Conservation (phyloP, 352 stramenopile genomes). For the Globisporangium solare region DNA sequence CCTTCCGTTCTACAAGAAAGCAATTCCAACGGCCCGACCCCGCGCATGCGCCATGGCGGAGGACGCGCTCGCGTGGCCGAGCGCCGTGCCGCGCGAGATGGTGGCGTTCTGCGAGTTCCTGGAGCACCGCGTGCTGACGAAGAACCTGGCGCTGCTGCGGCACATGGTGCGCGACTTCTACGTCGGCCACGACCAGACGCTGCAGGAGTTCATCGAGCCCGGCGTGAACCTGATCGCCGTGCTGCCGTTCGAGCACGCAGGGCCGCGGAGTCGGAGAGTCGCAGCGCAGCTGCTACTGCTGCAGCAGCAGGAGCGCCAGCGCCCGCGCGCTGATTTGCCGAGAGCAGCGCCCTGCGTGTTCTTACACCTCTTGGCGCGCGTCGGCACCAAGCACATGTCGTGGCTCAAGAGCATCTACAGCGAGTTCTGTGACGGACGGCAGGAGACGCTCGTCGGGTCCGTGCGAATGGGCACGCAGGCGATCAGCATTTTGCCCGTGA, state of each 20-base stretch:
- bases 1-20: too few relatives aligned
- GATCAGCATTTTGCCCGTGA: conserved; percentile 28
- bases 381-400: conserved; percentile 36
- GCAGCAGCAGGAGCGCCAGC: conserved; percentile 20
- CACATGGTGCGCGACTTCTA: conserved; percentile 26
- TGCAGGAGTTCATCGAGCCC: conserved; percentile 30
- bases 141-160: conserved; percentile 23
- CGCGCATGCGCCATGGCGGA: too few relatives aligned
- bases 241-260: conserved; percentile 17
- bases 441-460: conserved; percentile 21
- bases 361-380: conserved; percentile 18
- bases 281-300: conserved; percentile 24
- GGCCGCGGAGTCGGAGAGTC: conserved; percentile 1
- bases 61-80: too few relatives aligned
- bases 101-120: conserved; percentile 28
- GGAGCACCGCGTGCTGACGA: conserved; percentile 23
- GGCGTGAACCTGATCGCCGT: conserved; percentile 26
- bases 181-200: conserved; percentile 20
- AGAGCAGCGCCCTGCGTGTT: conserved; percentile 14
- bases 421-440: conserved; percentile 24
- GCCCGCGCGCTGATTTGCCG: background rate
- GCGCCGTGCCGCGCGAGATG: background rate
- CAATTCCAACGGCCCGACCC: too few relatives aligned
- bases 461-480: conserved; percentile 12
- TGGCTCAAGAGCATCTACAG: conserved; percentile 26